These are phyloP conservation scores for Hypoxylon fuscum DNA, from an alignment of 495 filamentous ascomycete species.

Conservation along the genomic window DNA sequence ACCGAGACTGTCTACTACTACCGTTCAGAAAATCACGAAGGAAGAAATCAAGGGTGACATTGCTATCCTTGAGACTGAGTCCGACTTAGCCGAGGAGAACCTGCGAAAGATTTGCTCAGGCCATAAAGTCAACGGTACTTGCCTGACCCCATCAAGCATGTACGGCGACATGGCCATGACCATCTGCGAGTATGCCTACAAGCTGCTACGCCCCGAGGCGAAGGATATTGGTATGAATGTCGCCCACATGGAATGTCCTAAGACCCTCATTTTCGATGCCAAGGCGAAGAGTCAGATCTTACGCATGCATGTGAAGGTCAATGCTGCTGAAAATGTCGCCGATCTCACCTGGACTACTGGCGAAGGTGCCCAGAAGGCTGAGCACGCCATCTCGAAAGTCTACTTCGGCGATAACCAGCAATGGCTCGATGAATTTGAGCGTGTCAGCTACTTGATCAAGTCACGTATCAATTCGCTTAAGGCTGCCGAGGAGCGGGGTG, in stretches of 20 bases:
- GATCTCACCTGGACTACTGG: constrained; percentile 53
- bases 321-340: constrained; percentile 50
- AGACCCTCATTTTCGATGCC: constrained; percentile 71
- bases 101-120: constrained; percentile 70
- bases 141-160: constrained; percentile 64
- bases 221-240: constrained; percentile 68
- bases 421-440: constrained; percentile 64
- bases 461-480: constrained; percentile 60
- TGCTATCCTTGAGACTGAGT: constrained; percentile 69
- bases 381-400: constrained; percentile 64
- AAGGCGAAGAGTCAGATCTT: constrained; percentile 62
- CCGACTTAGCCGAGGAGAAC: constrained; percentile 69
- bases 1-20: constrained; percentile 58
- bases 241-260: constrained; percentile 71
- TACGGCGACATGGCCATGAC: constrained; percentile 85
- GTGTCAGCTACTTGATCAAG: constrained; percentile 65
- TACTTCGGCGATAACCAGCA: constrained; percentile 54
- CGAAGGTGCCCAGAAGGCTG: constrained; percentile 51
- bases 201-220: constrained; percentile 62
- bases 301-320: constrained; percentile 51
- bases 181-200: constrained; percentile 72
- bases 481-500: constrained; percentile 58
- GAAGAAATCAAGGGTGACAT: constrained; percentile 63
- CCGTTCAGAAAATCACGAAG: constrained; percentile 63
- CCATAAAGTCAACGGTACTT: constrained; percentile 74